phyloP scores from a whole-genome alignment of 352 stramenopile genomes.

The Aphanomyces stellatus region DNA sequence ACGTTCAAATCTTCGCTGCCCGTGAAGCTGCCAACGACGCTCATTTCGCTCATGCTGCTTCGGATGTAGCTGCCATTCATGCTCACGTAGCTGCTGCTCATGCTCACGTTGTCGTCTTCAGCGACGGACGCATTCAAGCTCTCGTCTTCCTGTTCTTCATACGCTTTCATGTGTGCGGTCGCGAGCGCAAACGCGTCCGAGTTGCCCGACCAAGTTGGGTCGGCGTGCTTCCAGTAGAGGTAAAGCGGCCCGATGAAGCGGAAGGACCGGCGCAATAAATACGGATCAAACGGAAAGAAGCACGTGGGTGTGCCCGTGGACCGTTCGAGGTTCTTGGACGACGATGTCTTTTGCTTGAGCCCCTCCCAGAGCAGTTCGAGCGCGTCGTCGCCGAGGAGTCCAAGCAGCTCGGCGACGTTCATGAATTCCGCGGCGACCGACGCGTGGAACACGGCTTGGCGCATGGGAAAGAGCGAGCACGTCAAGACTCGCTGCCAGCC shows the following conservation, averaged over 20 bases:
- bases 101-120: conserved; percentile 45
- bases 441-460: conserved; percentile 64
- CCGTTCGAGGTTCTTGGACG: conserved; percentile 16
- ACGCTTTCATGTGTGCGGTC: conserved; percentile 49
- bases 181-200: conserved; percentile 46
- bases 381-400: conserved; percentile 65
- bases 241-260: conserved; percentile 90
- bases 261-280: conserved; percentile 91
- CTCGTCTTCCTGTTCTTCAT: conserved; percentile 42
- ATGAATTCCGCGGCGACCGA: conserved; percentile 76
- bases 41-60: conserved; percentile 7
- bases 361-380: conserved; percentile 65
- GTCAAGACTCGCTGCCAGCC: conserved; percentile 71
- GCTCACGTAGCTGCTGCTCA: conserved; percentile 60
- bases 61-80: neutral
- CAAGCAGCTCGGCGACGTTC: conserved; percentile 68
- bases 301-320: conserved; percentile 30
- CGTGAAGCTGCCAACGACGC: conserved; percentile 14
- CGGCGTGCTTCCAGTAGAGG: conserved; percentile 89
- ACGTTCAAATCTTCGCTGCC: conserved; percentile 17
- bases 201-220: conserved; percentile 68
- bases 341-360: conserved; percentile 29
- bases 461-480: conserved; percentile 32
- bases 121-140: conserved; percentile 27
- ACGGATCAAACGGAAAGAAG: conserved; percentile 98